These are phyloP conservation scores for Macrophomina tecta DNA, from an alignment of 2,329 filamentous ascomycete genomes.

Conservation along the genomic window DNA sequence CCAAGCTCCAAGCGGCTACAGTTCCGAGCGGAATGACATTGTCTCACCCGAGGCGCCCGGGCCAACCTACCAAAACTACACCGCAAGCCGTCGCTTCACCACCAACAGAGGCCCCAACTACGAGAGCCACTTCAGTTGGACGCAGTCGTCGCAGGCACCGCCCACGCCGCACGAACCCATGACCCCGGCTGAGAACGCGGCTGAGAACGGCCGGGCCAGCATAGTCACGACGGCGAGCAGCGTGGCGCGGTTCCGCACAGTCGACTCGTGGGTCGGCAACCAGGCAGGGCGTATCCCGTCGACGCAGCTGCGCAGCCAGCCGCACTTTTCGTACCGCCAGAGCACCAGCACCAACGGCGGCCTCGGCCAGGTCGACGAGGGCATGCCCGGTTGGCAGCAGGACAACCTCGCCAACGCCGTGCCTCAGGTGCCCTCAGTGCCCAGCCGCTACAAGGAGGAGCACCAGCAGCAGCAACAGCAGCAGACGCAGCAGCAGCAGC, in stretches of 20 bases:
- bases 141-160: constrained; percentile 45
- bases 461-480: neutral
- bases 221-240: constrained; percentile 45
- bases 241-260: constrained; percentile 47
- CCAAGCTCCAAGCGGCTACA: constrained; percentile 18
- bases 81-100: constrained; percentile 39
- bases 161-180: constrained; percentile 44
- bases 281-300: constrained; percentile 46
- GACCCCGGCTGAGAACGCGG: constrained; percentile 41
- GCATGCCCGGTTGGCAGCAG: constrained; percentile 3
- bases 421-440: constrained; percentile 23
- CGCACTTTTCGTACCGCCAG: constrained; percentile 15
- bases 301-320: constrained; percentile 43
- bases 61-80: constrained; percentile 47
- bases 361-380: constrained; percentile 20
- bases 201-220: constrained; percentile 36
- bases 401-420: neutral
- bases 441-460: constrained; percentile 20
- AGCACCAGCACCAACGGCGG: constrained; percentile 23
- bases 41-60: constrained; percentile 37
- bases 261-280: constrained; percentile 50
- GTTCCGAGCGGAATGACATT: constrained; percentile 8
- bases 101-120: constrained; percentile 23
- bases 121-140: constrained; percentile 44
- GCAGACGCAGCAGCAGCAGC: neutral